Conservation (phyloP, 805 yeast genomes). For the Nakazawaea ernobii region DNA sequence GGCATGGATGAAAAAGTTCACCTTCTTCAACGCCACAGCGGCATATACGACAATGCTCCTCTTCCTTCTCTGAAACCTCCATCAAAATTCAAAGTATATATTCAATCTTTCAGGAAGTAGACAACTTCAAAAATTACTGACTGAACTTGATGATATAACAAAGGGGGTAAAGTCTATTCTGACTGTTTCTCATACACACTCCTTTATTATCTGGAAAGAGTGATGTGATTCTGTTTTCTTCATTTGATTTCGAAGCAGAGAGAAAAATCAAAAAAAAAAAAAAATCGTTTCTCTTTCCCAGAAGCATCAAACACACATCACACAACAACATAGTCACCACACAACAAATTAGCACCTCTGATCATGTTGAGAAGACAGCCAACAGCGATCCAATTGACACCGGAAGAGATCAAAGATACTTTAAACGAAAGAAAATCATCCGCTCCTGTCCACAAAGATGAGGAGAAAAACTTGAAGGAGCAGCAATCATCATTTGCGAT, state of each 20-base stretch:
- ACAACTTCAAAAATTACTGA: neutral
- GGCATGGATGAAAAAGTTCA: slow-evolving; percentile 84
- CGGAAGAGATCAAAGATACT: slow-evolving; percentile 52
- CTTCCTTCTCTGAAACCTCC: slow-evolving; percentile 20
- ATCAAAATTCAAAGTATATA: neutral
- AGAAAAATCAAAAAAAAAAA: neutral
- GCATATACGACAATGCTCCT: slow-evolving; percentile 81
- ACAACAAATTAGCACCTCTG: no score
- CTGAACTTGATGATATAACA: neutral
- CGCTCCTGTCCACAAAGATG: slow-evolving; percentile 36
- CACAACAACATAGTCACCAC: no score
- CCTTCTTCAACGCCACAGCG: slow-evolving; percentile 80
- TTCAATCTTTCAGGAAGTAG: neutral
- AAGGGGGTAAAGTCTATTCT: no score
- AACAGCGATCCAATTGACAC: slow-evolving; percentile 58
- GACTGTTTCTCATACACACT: no score
- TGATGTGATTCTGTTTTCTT: no score
- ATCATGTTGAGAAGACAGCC: slow-evolving; percentile 68
- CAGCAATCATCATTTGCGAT: neutral
- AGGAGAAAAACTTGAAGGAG: slow-evolving; percentile 11
- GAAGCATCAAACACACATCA: neutral
- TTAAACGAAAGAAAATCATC: neutral
- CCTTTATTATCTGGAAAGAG: no score
- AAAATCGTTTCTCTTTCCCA: slow-evolving; percentile 15
- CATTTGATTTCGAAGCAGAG: neutral